Conservation (phyloP, 208 protist genomes). For the Leishmania martiniquensis region DNA sequence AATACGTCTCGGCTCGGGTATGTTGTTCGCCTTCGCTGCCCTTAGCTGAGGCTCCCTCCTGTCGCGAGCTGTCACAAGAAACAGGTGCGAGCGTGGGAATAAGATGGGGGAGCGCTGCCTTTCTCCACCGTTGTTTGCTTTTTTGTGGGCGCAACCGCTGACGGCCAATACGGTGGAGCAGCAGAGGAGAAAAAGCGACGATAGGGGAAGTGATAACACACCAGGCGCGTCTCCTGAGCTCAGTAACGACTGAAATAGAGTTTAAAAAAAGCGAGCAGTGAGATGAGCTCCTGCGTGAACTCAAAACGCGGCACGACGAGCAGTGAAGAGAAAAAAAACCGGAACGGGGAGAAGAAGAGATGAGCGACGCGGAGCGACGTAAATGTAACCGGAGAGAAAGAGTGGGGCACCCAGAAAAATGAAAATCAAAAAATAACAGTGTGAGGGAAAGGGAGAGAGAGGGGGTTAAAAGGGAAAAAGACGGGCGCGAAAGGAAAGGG, state of each 20-base stretch:
- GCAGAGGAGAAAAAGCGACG: not conserved
- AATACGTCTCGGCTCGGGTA: no score
- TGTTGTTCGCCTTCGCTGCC: not conserved
- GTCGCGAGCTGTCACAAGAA: not conserved
- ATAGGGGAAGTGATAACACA: not conserved
- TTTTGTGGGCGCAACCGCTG: not conserved
- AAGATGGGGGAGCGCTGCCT: no score
- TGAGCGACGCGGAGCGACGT: not conserved
- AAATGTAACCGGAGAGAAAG: no score
- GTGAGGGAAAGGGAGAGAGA: no score
- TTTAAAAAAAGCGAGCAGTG: not conserved
- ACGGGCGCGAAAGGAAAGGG: not conserved
- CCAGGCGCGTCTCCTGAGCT: not conserved
- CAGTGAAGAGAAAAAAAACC: not conserved
- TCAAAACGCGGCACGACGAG: slow-evolving; percentile 3
- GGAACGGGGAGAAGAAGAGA: not conserved
- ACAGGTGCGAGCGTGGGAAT: not conserved
- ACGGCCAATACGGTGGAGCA: not conserved
- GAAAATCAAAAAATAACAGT: no score
- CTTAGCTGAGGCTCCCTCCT: not conserved
- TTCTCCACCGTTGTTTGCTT: no score
- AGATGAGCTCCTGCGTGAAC: not conserved
- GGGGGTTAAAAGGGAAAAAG: not conserved
- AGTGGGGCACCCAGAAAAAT: no score
- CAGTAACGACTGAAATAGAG: not conserved